phyloP scores from a whole-genome alignment of 805 yeast genomes.

The Starmerella scarabaei region DNA sequence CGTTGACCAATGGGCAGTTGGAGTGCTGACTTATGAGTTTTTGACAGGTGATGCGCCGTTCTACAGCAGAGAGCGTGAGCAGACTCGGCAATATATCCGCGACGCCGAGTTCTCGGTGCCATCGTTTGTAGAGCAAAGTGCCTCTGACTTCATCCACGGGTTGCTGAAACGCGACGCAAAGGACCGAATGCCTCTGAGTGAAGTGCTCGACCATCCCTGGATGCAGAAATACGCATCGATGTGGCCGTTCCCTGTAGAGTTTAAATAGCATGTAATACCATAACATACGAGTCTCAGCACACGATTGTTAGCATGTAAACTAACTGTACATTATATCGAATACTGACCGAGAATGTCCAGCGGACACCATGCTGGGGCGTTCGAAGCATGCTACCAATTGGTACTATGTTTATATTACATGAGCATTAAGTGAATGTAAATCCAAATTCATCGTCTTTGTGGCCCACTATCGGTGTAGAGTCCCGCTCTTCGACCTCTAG shows the following conservation, averaged over 20 bases:
- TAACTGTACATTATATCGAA: too few relatives aligned
- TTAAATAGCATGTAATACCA: too few relatives aligned
- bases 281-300: too few relatives aligned
- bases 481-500: too few relatives aligned
- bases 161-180: constrained; percentile 58
- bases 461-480: too few relatives aligned
- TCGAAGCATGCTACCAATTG: too few relatives aligned
- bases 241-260: too few relatives aligned
- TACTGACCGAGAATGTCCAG: too few relatives aligned
- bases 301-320: too few relatives aligned
- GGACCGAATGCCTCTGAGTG: constrained; percentile 46
- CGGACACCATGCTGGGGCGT: too few relatives aligned
- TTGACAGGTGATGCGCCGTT: constrained; percentile 86
- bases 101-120: constrained; percentile 69
- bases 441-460: neutral
- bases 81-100: constrained; percentile 69
- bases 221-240: constrained; percentile 46
- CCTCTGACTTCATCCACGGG: constrained; percentile 55
- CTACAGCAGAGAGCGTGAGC: constrained; percentile 57
- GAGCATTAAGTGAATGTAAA: neutral
- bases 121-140: constrained; percentile 52
- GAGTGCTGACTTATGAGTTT: constrained; percentile 73
- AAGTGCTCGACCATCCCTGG: constrained; percentile 75
- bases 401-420: too few relatives aligned
- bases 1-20: constrained; percentile 90